These are phyloP conservation scores for Clavispora phyllophila DNA, from an alignment of 805 yeast genomes.

Conservation along the genomic window DNA sequence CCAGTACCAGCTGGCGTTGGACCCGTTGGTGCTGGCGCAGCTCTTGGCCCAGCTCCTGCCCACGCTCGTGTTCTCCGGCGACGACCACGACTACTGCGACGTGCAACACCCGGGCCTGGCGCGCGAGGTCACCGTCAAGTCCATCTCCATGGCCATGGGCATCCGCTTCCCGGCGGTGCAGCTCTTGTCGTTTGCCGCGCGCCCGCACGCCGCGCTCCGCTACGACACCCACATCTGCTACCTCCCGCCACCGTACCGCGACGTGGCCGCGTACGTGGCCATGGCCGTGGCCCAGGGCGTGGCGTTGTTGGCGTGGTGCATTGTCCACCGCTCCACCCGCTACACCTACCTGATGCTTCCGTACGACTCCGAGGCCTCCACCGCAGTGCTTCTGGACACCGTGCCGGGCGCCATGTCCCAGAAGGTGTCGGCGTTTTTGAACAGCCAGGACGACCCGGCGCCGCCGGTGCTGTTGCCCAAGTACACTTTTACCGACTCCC, in stretches of 20 bases:
- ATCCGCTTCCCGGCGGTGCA: constrained; percentile 39
- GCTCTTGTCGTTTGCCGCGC: constrained; percentile 22
- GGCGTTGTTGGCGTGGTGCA: constrained; percentile 24
- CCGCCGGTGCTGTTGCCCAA: constrained; percentile 16
- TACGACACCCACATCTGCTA: constrained; percentile 42
- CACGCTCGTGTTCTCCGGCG: constrained; percentile 21
- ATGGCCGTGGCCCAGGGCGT: constrained; percentile 30
- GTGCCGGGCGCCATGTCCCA: constrained; percentile 12
- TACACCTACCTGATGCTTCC: constrained; percentile 27
- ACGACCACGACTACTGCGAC: constrained; percentile 24
- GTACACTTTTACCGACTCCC: constrained; percentile 19
- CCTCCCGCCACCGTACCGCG: constrained; percentile 42
- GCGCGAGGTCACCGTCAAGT: constrained; percentile 36
- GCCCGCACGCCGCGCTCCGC: constrained; percentile 6
- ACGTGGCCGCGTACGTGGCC: constrained; percentile 32
- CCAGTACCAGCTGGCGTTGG: constrained; percentile 23
- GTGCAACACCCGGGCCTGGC: constrained; percentile 12
- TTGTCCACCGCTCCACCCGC: constrained; percentile 22
- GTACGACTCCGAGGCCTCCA: constrained; percentile 7
- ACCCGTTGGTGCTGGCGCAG: constrained; percentile 12
- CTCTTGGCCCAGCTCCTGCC: constrained; percentile 17
- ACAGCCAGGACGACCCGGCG: constrained; percentile 23
- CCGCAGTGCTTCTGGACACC: constrained; percentile 8
- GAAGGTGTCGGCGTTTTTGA: constrained; percentile 26
- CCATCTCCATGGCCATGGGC: constrained; percentile 40